Conservation (phyloP, 306 rosid species). For the Trifolium subterraneum region DNA sequence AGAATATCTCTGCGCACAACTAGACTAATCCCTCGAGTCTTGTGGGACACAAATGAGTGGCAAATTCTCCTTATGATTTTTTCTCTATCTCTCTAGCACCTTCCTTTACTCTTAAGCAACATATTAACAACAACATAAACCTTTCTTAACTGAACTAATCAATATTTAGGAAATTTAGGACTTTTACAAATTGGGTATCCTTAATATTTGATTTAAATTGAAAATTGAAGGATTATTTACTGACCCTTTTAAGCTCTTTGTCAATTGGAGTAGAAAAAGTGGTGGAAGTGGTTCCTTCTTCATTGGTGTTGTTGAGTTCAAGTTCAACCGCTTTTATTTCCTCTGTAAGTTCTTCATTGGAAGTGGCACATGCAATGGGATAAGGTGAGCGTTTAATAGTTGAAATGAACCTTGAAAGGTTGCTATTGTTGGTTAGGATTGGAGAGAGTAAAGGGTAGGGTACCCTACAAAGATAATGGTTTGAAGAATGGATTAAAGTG, state of each 20-base stretch:
- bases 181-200: slow-evolving; percentile 23
- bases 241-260: slow-evolving; percentile 87
- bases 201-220: background rate
- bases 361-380: slow-evolving; percentile 55
- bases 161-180: background rate
- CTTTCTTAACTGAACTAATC: background rate
- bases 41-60: no score
- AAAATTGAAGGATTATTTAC: slow-evolving; percentile 6
- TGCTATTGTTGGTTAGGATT: slow-evolving; percentile 11
- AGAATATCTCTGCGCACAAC: no score
- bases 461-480: slow-evolving; percentile 44
- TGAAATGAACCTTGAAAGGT: slow-evolving; percentile 26
- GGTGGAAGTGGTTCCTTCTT: slow-evolving; percentile 42
- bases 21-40: no score
- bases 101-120: slow-evolving; percentile 19
- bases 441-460: slow-evolving; percentile 37
- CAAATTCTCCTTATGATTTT: no score
- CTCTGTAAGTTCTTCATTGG: slow-evolving; percentile 54
- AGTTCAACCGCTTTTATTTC: slow-evolving; percentile 41
- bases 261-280: slow-evolving; percentile 65
- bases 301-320: slow-evolving; percentile 39
- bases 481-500: slow-evolving; percentile 57
- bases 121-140: background rate
- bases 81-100: background rate
- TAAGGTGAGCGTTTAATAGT: slow-evolving; percentile 6